These are phyloP conservation scores for Aspergillus nidulans DNA, from an alignment of 495 filamentous ascomycete genomes.

Conservation along the genomic window DNA sequence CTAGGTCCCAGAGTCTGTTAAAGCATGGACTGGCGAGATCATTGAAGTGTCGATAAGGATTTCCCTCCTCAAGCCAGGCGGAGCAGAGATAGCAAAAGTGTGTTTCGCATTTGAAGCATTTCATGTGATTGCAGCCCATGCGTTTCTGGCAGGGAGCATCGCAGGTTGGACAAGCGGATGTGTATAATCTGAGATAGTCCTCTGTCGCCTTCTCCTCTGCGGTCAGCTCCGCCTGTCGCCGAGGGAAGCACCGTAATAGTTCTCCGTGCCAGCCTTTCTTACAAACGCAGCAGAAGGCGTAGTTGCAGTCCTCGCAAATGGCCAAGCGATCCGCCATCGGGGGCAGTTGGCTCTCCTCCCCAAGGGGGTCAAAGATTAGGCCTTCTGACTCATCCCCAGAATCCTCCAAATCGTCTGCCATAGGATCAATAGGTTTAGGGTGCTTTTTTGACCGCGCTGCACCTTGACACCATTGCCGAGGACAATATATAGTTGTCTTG, in stretches of 20 bases:
- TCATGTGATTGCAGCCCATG: constrained; percentile 97
- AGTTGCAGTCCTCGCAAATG: constrained; percentile 85
- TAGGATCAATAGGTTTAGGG: constrained; percentile 55
- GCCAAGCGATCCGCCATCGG: constrained; percentile 60
- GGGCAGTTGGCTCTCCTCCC: constrained; percentile 35
- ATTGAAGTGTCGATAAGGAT: constrained; percentile 91
- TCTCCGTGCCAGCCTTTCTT: constrained; percentile 86
- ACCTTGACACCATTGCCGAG: constrained; percentile 88
- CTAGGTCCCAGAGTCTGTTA: constrained; percentile 84
- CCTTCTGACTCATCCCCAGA: constrained; percentile 39
- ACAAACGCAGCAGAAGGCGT: constrained; percentile 81
- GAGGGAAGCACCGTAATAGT: constrained; percentile 58
- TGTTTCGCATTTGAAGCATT: constrained; percentile 79
- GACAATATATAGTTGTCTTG: constrained; percentile 90
- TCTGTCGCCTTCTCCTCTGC: constrained; percentile 80
- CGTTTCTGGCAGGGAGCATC: constrained; percentile 80
- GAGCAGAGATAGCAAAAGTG: constrained; percentile 98
- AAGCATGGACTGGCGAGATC: constrained; percentile 61
- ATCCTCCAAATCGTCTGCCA: constrained; percentile 47
- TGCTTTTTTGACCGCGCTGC: constrained; percentile 79
- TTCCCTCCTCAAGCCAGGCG: constrained; percentile 70
- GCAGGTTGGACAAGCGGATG: constrained; percentile 88
- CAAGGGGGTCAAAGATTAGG: constrained; percentile 29
- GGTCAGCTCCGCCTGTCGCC: constrained; percentile 60
- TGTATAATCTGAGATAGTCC: constrained; percentile 74